Evolutionary conservation across 768 basidiomycete genomes (phyloP).

Genomic region (Trametes sanguinea): DNA sequence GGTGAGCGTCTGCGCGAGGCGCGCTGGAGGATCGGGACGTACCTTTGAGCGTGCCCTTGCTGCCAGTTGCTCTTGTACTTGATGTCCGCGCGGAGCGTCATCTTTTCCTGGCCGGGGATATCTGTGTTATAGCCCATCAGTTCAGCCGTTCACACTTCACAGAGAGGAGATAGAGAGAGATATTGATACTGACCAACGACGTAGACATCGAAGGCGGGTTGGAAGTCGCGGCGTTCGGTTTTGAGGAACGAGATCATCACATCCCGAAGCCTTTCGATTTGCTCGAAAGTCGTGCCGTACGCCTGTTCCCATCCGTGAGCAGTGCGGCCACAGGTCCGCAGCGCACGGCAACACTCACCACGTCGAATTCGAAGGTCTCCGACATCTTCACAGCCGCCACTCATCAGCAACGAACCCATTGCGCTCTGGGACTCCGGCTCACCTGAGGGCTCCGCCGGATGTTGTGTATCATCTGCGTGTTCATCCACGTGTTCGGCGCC

Average conservation of each 20-base stretch:
- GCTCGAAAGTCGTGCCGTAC: conserved; percentile 77
- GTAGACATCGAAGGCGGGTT: conserved; percentile 71
- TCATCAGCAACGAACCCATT: background rate
- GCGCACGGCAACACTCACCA: conserved; percentile 34
- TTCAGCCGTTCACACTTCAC: conserved; percentile 14
- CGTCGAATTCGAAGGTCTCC: conserved; percentile 82
- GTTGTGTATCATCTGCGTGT: conserved; percentile 70
- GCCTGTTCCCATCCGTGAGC: conserved; percentile 26
- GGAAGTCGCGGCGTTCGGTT: conserved; percentile 71
- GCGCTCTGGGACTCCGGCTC: conserved; percentile 19
- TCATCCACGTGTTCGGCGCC: conserved; percentile 68
- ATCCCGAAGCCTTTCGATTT: conserved; percentile 72
- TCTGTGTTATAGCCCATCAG: conserved; percentile 40
- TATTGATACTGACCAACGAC: conserved; percentile 51
- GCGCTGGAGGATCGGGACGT: background rate
- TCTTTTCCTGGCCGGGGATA: conserved; percentile 77
- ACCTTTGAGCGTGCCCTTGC: conserved; percentile 74
- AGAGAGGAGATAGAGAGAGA: background rate
- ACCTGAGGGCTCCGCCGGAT: conserved; percentile 72
- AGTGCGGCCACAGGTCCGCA: background rate
- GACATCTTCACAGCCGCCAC: conserved; percentile 48
- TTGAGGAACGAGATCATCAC: conserved; percentile 81
- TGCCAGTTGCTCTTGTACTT: conserved; percentile 90
- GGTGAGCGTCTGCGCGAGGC: background rate
- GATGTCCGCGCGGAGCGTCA: conserved; percentile 78